Conservation (phyloP, 2,329 filamentous ascomycete species). For the Cryphonectria nitschkei region DNA sequence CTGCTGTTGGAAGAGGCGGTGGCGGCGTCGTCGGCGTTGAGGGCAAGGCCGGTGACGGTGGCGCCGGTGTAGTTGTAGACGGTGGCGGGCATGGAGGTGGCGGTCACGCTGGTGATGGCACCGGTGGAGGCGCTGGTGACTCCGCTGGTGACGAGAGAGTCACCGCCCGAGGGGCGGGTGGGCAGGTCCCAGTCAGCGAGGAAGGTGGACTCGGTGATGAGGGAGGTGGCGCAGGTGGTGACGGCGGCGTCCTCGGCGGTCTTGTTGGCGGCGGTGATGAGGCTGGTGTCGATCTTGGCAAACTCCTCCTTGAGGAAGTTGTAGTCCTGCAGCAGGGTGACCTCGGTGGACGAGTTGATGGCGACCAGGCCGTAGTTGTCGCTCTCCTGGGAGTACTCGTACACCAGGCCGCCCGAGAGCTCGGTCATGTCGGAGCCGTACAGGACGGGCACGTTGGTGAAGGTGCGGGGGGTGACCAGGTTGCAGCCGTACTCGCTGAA, state of each 20-base stretch:
- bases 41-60: conserved; percentile 25
- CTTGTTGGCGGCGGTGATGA: conserved; percentile 63
- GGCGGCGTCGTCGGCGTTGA: conserved; percentile 29
- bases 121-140: conserved; percentile 64
- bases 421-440: conserved; percentile 69
- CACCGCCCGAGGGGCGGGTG: conserved; percentile 63
- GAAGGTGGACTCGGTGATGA: conserved; percentile 71
- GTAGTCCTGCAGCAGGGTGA: conserved; percentile 62
- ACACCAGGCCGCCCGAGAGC: conserved; percentile 73
- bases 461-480: conserved; percentile 64
- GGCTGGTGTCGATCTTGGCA: conserved; percentile 68
- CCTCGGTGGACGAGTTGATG: conserved; percentile 57
- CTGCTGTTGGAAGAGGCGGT: conserved; percentile 19
- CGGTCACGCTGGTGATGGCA: conserved; percentile 51
- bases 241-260: conserved; percentile 56
- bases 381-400: conserved; percentile 72
- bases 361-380: conserved; percentile 65
- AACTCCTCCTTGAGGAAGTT: conserved; percentile 73
- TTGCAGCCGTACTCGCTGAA: conserved; percentile 81
- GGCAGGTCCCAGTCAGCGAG: conserved; percentile 76
- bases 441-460: conserved; percentile 72
- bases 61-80: conserved; percentile 29
- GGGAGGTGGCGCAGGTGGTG: conserved; percentile 62
- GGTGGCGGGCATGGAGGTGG: conserved; percentile 28
- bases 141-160: conserved; percentile 73